A percentile compares a stretch with the other conserved stretches of the same genome.
These are phyloP conservation scores for Alloascoidea africana DNA, from an alignment of 805 yeast genomes.

Conservation along the genomic window DNA sequence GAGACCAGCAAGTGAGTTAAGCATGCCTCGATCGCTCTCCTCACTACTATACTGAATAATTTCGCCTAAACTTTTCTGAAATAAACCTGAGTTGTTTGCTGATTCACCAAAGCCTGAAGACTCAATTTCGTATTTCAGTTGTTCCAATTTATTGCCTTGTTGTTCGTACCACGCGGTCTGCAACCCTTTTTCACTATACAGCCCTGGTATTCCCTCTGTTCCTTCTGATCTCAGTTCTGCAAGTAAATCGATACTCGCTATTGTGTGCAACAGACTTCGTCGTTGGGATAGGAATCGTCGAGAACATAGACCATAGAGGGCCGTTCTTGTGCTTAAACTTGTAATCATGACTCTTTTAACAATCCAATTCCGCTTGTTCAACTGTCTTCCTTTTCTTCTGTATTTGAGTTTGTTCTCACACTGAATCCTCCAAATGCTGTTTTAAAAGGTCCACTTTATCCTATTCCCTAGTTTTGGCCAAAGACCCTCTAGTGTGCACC, in stretches of 20 bases:
- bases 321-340: too few species aligned
- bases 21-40: conserved; percentile 5
- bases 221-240: conserved; percentile 4
- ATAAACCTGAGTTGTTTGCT: conserved; percentile 65
- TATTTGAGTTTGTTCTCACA: too few species aligned
- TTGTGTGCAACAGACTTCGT: background rate
- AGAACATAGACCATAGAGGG: too few species aligned
- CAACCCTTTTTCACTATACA: conserved; percentile 53
- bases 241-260: background rate
- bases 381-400: background rate
- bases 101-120: conserved; percentile 48
- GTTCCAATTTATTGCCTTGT: conserved; percentile 44
- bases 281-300: too few species aligned
- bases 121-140: conserved; percentile 47
- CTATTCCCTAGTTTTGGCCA: too few species aligned
- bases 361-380: background rate
- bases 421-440: too few species aligned
- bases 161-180: conserved; percentile 68
- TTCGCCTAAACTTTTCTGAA: conserved; percentile 36
- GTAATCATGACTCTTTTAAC: background rate
- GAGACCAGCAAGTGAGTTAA: background rate
- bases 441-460: too few species aligned
- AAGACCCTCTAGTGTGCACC: too few species aligned
- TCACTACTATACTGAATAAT: conserved; percentile 9
- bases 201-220: conserved; percentile 41